Evolutionary conservation across 2,329 filamentous ascomycete genomes (phyloP), one percentile per base, ranked within the genome.

Genomic region (Fusarium siculi): DNA sequence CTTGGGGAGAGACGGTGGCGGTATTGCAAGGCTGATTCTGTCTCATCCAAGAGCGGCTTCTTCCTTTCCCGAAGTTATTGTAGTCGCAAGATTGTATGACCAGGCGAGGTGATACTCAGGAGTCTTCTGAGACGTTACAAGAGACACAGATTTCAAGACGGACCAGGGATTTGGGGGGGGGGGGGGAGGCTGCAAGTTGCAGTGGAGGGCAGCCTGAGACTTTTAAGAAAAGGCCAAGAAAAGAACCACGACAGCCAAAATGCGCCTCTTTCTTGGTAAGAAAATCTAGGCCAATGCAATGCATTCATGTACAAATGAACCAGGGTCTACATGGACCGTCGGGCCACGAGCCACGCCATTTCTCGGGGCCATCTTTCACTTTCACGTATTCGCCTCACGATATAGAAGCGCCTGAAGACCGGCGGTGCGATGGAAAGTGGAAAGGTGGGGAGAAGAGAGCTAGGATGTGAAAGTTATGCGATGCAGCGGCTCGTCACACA

Each of bases 1-100:
- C 43, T 40, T 68, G 37, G 46, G 52, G 34, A 39, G 42, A 30
- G 49, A 56, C 46, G 30, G 64, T 72, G 68, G 59, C 63, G 55
- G 63, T 46, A 36, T 68, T 58, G 44, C 46, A 66, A 56, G 63
- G 63, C 65, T 46, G 37, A 46, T 47, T 63, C 34, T 80, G 78
- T 80, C 77, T 80, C 76, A 72, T 71, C 66, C 55, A 47, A 54
- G 46, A 49, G 32, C 72, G 72, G 72, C 59, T 72, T 69, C 63
- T 71, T 52, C 42, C 53, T 49, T 54, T 58, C 46, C 71, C 72
- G 69, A 66, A 52, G 71, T 55, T 68, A 63, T 63, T 39, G 47
- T 62, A 44, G 75, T 77, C 63, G 73, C 75, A 74, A 68, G 54
- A 69, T 59, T 52, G 60, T 59, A 63, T 57, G 50, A 64, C 56